Evolutionary conservation across 768 basidiomycete species (phyloP).

Genomic region (Rhodotorula sphaerocarpa): DNA sequence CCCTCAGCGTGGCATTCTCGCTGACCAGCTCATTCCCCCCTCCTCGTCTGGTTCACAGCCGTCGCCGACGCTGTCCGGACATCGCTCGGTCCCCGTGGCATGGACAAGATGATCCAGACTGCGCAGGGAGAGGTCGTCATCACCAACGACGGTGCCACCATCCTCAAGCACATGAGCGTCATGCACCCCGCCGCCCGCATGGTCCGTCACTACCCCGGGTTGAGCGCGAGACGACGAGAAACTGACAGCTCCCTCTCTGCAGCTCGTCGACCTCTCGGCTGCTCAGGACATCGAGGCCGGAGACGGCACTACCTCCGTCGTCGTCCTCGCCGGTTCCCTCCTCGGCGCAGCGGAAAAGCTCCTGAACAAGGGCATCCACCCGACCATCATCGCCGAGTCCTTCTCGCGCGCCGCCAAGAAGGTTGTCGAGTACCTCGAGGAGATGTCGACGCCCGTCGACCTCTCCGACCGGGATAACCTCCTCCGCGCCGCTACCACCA

Average conservation of each 20-base stretch:
- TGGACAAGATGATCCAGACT: slow-evolving; percentile 89
- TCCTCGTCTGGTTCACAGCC: slow-evolving; percentile 49
- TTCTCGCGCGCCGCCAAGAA: slow-evolving; percentile 88
- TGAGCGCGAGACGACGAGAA: no score
- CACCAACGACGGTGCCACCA: slow-evolving; percentile 98
- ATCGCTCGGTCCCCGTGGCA: slow-evolving; percentile 89
- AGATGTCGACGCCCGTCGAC: slow-evolving; percentile 86
- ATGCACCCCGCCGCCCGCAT: slow-evolving; percentile 97
- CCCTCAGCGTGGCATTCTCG: not conserved
- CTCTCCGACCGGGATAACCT: slow-evolving; percentile 75
- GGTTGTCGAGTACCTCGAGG: slow-evolving; percentile 85
- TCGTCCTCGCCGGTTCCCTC: slow-evolving; percentile 87
- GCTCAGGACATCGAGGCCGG: slow-evolving; percentile 98
- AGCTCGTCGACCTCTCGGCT: slow-evolving; percentile 95
- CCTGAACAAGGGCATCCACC: slow-evolving; percentile 85
- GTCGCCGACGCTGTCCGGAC: slow-evolving; percentile 97
- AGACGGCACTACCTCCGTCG: slow-evolving; percentile 95
- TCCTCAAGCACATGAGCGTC: slow-evolving; percentile 72
- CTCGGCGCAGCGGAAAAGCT: slow-evolving; percentile 94
- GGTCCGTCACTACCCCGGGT: no score
- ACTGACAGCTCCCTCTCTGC: not conserved
- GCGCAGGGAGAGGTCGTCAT: slow-evolving; percentile 89
- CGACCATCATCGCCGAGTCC: slow-evolving; percentile 90
- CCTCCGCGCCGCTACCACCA: slow-evolving; percentile 86
- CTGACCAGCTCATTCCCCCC: not conserved